A percentile compares a stretch with the other conserved stretches of the same genome.
Conservation (phyloP, 176 grass and related monocot genomes). For the Miscanthus lutarioriparius region DNA sequence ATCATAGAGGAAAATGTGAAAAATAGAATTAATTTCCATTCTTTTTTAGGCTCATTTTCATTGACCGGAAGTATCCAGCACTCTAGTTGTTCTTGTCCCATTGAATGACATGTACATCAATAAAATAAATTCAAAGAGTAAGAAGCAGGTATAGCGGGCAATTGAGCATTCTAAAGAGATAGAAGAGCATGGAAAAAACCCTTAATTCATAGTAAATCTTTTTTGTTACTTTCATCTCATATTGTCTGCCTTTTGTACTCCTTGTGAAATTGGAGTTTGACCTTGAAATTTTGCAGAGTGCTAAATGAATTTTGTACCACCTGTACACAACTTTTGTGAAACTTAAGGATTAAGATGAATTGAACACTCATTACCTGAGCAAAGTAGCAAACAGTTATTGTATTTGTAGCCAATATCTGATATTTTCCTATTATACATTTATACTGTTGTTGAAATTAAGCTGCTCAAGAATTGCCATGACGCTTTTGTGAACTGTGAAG, state of each 20-base stretch:
- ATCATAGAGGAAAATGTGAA: constrained; percentile 15
- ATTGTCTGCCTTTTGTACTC: not conserved
- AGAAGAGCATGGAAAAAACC: not conserved
- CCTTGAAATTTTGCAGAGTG: constrained; percentile 13
- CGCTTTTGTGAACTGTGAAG: not conserved
- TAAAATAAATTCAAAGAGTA: not conserved
- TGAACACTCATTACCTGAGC: constrained; percentile 1
- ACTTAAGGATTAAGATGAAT: not conserved
- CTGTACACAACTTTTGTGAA: constrained; percentile 12
- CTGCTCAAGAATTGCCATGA: not conserved
- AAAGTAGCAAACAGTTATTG: not conserved
- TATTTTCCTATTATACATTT: not conserved
- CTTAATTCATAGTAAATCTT: constrained; percentile 2
- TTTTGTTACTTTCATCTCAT: constrained; percentile 9
- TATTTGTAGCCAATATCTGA: constrained; percentile 1
- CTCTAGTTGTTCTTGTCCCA: not conserved
- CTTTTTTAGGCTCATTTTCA: not conserved
- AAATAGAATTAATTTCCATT: not conserved
- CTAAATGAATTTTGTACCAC: constrained; percentile 4
- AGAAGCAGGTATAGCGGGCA: not conserved
- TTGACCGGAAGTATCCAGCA: not conserved
- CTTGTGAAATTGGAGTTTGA: constrained; percentile 10
- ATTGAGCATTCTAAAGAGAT: not conserved
- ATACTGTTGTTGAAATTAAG: constrained; percentile 34
- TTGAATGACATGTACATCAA: constrained; percentile 2